A percentile compares a stretch with the other conserved stretches of the same genome.
Conservation (phyloP, 1,284 basidiomycete genomes). For the Rugosomyces carneus region DNA sequence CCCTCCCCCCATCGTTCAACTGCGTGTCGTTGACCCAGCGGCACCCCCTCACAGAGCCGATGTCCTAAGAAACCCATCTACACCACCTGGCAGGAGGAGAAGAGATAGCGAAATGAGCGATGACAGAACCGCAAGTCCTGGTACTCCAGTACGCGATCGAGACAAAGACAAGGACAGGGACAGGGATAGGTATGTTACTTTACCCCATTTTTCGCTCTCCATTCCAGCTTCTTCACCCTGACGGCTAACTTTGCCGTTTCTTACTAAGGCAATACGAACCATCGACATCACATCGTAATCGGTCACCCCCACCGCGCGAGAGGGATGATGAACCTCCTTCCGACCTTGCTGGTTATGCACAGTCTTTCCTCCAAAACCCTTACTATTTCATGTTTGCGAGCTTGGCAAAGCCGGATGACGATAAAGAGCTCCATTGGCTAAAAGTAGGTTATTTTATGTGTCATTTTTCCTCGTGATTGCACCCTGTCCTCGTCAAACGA, state of each 20-base stretch:
- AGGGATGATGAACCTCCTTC: constrained; percentile 17
- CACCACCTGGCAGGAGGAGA: constrained; percentile 2
- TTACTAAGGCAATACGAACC: constrained; percentile 9
- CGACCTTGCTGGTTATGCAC: constrained; percentile 32
- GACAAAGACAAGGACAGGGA: constrained; percentile 3
- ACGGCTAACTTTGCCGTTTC: not conserved
- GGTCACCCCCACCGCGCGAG: constrained; percentile 2
- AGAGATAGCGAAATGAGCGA: constrained; percentile 5
- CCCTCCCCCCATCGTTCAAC: constrained; percentile 94
- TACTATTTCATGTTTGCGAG: constrained; percentile 95
- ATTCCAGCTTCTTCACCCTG: not conserved
- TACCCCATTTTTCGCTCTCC: not conserved
- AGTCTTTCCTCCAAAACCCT: constrained; percentile 75
- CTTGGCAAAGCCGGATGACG: constrained; percentile 81
- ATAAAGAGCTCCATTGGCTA: constrained; percentile 89
- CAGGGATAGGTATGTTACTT: constrained; percentile 4
- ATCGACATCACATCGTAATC: constrained; percentile 5
- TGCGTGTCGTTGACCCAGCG: constrained; percentile 78
- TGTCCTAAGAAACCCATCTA: not conserved
- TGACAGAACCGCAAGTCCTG: not conserved
- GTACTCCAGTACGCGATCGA: constrained; percentile 7
- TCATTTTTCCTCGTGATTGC: not conserved
- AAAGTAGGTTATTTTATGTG: constrained; percentile 42
- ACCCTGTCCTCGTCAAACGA: not conserved
- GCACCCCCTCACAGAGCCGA: constrained; percentile 17